These are phyloP conservation scores for Amyloporia xantha DNA, from an alignment of 768 basidiomycete species.

Conservation along the genomic window DNA sequence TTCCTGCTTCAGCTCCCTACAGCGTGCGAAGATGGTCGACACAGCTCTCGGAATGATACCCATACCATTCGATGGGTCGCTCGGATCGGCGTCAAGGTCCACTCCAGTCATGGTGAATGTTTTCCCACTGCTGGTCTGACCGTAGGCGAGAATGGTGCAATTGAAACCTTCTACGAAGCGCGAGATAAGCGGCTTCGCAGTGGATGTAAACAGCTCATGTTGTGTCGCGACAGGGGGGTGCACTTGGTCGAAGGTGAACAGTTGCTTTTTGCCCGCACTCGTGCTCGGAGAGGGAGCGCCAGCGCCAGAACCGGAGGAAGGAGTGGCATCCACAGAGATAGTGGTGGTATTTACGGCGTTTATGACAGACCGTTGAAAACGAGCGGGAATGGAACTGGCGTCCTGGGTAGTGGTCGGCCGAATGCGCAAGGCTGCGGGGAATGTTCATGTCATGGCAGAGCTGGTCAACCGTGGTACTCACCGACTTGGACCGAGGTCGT, in stretches of 20 bases:
- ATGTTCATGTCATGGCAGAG: background rate
- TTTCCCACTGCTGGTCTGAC: slow-evolving; percentile 95
- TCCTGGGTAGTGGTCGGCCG: slow-evolving; percentile 85
- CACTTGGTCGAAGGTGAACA: slow-evolving; percentile 92
- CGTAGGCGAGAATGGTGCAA: slow-evolving; percentile 96
- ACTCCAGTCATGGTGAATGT: slow-evolving; percentile 97
- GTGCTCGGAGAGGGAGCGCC: slow-evolving; percentile 37
- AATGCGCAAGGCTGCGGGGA: slow-evolving; percentile 71
- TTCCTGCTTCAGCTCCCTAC: slow-evolving; percentile 71
- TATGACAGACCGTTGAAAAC: slow-evolving; percentile 89
- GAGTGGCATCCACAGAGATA: slow-evolving; percentile 76
- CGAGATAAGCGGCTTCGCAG: slow-evolving; percentile 77
- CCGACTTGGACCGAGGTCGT: slow-evolving; percentile 94
- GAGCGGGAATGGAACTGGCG: slow-evolving; percentile 78
- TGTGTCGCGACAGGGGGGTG: slow-evolving; percentile 83
- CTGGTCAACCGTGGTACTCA: slow-evolving; percentile 35
- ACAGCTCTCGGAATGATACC: slow-evolving; percentile 96
- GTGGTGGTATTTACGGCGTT: slow-evolving; percentile 66
- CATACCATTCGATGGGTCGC: slow-evolving; percentile 77
- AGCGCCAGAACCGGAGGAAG: slow-evolving; percentile 42
- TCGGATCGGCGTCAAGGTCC: slow-evolving; percentile 82
- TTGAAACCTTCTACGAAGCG: slow-evolving; percentile 94
- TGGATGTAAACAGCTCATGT: slow-evolving; percentile 76
- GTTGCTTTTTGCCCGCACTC: slow-evolving; percentile 66
- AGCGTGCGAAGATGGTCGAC: slow-evolving; percentile 75